A percentile compares a stretch with the other conserved stretches of the same genome.
Conservation (phyloP, 179 eudicot genomes). For the Silene noctiflora region DNA sequence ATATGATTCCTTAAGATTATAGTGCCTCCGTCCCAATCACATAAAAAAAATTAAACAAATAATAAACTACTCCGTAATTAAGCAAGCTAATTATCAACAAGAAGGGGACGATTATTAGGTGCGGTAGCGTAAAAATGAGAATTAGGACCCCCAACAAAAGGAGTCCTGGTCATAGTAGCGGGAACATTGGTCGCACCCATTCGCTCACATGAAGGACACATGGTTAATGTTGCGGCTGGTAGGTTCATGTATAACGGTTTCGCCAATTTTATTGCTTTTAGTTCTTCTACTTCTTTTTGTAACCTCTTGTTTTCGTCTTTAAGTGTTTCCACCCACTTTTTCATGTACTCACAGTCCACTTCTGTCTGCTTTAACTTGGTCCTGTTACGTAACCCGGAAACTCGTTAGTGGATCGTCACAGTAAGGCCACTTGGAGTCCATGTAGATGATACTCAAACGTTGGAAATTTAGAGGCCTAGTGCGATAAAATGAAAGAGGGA, state of each 20-base stretch:
- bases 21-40: too few species aligned
- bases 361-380: conserved; percentile 49
- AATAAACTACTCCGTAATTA: too few species aligned
- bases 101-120: conserved; percentile 28
- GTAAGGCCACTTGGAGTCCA: too few species aligned
- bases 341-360: conserved; percentile 40
- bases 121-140: conserved; percentile 25
- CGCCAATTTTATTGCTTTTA: conserved; percentile 28
- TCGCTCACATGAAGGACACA: conserved; percentile 13
- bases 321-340: conserved; percentile 39
- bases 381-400: conserved; percentile 21
- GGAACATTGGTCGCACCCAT: neutral
- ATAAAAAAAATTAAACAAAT: too few species aligned
- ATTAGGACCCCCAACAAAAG: conserved; percentile 18
- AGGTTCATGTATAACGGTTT: conserved; percentile 42
- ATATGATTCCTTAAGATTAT: neutral
- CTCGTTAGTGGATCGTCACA: too few species aligned
- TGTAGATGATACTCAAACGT: too few species aligned
- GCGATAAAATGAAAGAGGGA: too few species aligned
- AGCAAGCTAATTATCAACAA: conserved; percentile 20
- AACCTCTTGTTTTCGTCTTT: conserved; percentile 45
- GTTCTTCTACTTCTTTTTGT: conserved; percentile 41
- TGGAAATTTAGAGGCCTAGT: too few species aligned
- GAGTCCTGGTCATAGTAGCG: neutral
- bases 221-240: conserved; percentile 14